These are phyloP conservation scores for Ramaria rubella DNA, from an alignment of 768 basidiomycete species.

Conservation along the genomic window DNA sequence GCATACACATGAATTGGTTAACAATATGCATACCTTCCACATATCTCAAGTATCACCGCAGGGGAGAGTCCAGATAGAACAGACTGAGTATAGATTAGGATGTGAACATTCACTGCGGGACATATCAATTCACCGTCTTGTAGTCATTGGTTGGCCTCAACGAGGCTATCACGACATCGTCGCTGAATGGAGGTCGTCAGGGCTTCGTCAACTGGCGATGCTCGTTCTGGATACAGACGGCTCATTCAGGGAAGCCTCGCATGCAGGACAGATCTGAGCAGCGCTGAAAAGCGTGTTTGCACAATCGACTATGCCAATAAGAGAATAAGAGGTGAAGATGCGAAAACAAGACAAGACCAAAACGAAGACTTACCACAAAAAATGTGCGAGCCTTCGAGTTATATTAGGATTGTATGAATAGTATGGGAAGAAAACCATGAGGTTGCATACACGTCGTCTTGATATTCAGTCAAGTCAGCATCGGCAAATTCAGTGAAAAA, in stretches of 20 bases:
- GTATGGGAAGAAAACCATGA: constrained; percentile 5
- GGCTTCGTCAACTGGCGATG: background rate
- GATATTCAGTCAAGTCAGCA: constrained; percentile 23
- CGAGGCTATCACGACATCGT: constrained; percentile 54
- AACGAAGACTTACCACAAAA: constrained; percentile 54
- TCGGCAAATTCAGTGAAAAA: background rate
- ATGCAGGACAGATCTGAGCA: constrained; percentile 77
- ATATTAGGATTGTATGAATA: background rate
- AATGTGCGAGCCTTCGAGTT: constrained; percentile 67
- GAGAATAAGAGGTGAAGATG: constrained; percentile 2
- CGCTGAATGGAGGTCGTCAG: constrained; percentile 26
- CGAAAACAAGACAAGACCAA: background rate
- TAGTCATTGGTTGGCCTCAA: constrained; percentile 84
- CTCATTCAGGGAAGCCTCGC: constrained; percentile 72
- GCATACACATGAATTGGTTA: background rate
- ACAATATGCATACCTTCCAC: constrained; percentile 49
- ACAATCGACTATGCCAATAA: constrained; percentile 54
- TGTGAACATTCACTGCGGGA: background rate
- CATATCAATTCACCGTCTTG: constrained; percentile 58
- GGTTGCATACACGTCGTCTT: constrained; percentile 50
- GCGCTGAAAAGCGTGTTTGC: constrained; percentile 78
- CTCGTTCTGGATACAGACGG: constrained; percentile 46
- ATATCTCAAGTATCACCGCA: constrained; percentile 71
- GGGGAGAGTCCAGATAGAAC: constrained; percentile 79
- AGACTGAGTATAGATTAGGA: constrained; percentile 42